These are phyloP conservation scores for Nakazawaea anatomiae DNA, from an alignment of 805 yeast genomes.

Conservation along the genomic window DNA sequence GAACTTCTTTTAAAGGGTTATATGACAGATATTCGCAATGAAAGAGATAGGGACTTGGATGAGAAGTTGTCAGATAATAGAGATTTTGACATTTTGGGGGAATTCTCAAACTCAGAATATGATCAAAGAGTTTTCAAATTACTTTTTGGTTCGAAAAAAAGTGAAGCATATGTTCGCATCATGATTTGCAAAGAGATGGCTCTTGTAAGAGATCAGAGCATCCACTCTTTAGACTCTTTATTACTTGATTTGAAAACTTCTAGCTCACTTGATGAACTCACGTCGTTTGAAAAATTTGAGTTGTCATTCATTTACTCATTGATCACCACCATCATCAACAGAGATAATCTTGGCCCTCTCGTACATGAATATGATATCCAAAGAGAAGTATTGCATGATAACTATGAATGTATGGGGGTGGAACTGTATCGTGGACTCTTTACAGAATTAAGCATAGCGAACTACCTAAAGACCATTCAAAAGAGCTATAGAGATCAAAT, in stretches of 20 bases:
- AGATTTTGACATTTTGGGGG: constrained; percentile 51
- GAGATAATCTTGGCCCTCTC: not conserved
- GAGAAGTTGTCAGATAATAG: constrained; percentile 48
- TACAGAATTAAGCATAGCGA: constrained; percentile 17
- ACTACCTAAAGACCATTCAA: constrained; percentile 14
- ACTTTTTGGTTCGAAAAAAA: constrained; percentile 19
- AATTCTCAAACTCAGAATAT: constrained; percentile 35
- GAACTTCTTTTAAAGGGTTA: constrained; percentile 19
- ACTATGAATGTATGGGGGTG: not conserved
- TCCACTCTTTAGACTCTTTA: constrained; percentile 18
- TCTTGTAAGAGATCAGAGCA: constrained; percentile 25
- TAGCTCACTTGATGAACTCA: constrained; percentile 16
- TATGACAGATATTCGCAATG: constrained; percentile 18
- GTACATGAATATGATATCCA: not conserved
- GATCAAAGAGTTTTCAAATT: constrained; percentile 15
- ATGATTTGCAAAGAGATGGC: constrained; percentile 34
- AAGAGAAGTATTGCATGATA: not conserved
- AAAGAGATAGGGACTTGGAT: constrained; percentile 21
- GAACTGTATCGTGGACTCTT: constrained; percentile 15
- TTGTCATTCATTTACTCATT: constrained; percentile 15
- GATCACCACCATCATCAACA: constrained; percentile 1
- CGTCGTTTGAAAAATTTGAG: constrained; percentile 31
- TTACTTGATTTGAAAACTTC: constrained; percentile 11
- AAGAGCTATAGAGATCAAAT: not conserved
- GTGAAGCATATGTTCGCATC: constrained; percentile 27